A percentile compares a stretch with the other conserved stretches of the same genome.
phyloP scores from a whole-genome alignment of 2,329 filamentous ascomycete genomes.

The Pseudocercospora eumusae region DNA sequence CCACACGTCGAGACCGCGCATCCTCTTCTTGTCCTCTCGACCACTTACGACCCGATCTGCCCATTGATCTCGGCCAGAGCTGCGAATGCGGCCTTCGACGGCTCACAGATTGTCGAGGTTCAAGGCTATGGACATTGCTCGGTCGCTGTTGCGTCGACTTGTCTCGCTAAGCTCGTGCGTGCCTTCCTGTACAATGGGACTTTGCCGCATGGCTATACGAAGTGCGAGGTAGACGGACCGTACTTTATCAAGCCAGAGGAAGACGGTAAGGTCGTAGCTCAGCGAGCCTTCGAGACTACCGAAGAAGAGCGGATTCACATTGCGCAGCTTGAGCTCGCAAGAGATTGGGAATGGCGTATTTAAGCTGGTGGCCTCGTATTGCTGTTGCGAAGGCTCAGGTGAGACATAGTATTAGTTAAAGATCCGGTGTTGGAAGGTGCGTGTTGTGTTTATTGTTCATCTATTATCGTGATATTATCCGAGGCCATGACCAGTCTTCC shows the following conservation, averaged over 20 bases:
- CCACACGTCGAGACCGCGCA: slow-evolving; percentile 22
- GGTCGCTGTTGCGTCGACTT: slow-evolving; percentile 27
- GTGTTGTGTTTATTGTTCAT: no score
- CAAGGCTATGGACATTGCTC: slow-evolving; percentile 30
- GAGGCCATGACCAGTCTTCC: slow-evolving; percentile 15
- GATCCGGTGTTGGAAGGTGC: no score
- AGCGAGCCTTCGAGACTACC: slow-evolving; percentile 20
- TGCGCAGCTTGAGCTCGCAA: slow-evolving; percentile 30
- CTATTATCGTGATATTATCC: no score
- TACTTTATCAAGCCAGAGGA: slow-evolving; percentile 31
- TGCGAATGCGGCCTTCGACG: slow-evolving; percentile 22
- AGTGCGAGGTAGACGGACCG: slow-evolving; percentile 28
- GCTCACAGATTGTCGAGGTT: slow-evolving; percentile 27
- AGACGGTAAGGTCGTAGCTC: slow-evolving; percentile 27
- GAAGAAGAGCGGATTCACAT: slow-evolving; percentile 27
- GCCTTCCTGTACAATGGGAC: slow-evolving; percentile 28
- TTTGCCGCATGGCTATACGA: slow-evolving; percentile 24
- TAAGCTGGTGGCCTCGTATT: background rate
- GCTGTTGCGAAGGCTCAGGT: background rate
- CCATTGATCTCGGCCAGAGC: slow-evolving; percentile 27
- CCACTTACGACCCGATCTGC: slow-evolving; percentile 30
- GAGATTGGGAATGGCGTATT: slow-evolving; percentile 24
- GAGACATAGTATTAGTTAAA: no score
- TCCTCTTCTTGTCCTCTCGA: slow-evolving; percentile 27
- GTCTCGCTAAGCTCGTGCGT: slow-evolving; percentile 27